These are phyloP conservation scores for Lantana camara DNA, from an alignment of 257 asterid genomes.

Conservation along the genomic window DNA sequence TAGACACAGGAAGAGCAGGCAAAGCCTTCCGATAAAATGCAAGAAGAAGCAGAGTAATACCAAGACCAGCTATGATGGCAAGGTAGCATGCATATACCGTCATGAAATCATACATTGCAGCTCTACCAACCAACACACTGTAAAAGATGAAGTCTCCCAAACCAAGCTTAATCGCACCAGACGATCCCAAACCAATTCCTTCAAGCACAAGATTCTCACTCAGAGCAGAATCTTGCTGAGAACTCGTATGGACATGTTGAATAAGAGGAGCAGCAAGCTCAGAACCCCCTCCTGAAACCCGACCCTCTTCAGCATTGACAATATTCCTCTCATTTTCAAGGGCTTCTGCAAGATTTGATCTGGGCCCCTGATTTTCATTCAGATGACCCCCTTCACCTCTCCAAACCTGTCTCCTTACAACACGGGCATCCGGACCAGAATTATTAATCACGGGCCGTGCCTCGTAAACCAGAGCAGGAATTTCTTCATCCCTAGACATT, in stretches of 20 bases:
- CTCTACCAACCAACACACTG: constrained; percentile 93
- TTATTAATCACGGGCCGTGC: constrained; percentile 68
- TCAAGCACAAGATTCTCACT: constrained; percentile 62
- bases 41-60: constrained; percentile 79
- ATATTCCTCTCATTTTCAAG: constrained; percentile 38
- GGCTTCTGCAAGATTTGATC: constrained; percentile 14
- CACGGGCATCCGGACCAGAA: constrained; percentile 32
- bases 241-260: constrained; percentile 55
- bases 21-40: constrained; percentile 90
- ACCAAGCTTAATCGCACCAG: constrained; percentile 97
- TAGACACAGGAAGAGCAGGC: constrained; percentile 94
- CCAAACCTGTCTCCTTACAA: constrained; percentile 74
- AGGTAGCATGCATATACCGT: constrained; percentile 96
- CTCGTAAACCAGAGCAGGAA: constrained; percentile 98
- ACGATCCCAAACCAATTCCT: constrained; percentile 88
- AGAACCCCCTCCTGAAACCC: constrained; percentile 38
- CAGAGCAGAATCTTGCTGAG: constrained; percentile 36
- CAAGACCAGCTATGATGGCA: constrained; percentile 93
- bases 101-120: constrained; percentile 97
- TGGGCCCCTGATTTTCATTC: constrained; percentile 28
- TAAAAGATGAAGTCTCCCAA: constrained; percentile 94
- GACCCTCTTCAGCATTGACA: constrained; percentile 52
- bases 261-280: constrained; percentile 81
- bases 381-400: constrained; percentile 49
- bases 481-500: constrained; percentile 87